Evolutionary conservation across 2,329 filamentous ascomycete species (phyloP).

Genomic region (Elsinoe necatrix): DNA sequence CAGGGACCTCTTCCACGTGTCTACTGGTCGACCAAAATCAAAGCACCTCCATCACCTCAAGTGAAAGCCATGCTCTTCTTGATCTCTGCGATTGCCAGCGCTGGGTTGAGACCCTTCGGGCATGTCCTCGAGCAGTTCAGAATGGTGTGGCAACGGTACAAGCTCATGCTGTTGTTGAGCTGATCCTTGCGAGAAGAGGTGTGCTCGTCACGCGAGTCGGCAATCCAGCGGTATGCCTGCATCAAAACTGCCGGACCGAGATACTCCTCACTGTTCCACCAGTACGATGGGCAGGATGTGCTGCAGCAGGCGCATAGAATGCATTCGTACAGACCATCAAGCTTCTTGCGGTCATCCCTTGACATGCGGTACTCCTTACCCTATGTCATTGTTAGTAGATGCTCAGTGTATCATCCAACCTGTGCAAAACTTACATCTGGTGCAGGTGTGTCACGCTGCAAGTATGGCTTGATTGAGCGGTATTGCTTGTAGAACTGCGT

Average conservation of each 20-base stretch:
- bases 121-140: constrained; percentile 97
- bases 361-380: constrained; percentile 87
- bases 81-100: constrained; percentile 90
- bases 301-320: constrained; percentile 99
- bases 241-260: constrained; percentile 92
- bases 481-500: constrained; percentile 99
- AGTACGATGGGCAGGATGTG: constrained; percentile 98
- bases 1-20: neutral
- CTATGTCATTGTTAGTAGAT: constrained; percentile 38
- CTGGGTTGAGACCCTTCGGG: constrained; percentile 96
- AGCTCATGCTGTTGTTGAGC: constrained; percentile 96
- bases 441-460: constrained; percentile 79
- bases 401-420: neutral
- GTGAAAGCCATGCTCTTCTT: constrained; percentile 84
- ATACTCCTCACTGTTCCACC: constrained; percentile 99
- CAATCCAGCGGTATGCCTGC: constrained; percentile 96
- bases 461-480: constrained; percentile 98
- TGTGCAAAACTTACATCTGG: constrained; percentile 58
- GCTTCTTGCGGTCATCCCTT: constrained; percentile 88
- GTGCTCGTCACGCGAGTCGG: constrained; percentile 87
- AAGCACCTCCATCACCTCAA: constrained; percentile 16
- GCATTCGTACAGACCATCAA: constrained; percentile 97
- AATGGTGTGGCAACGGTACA: constrained; percentile 99
- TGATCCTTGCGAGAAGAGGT: constrained; percentile 79
- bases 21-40: neutral